A percentile compares a stretch with the other conserved stretches of the same genome.
phyloP scores from a whole-genome alignment of 352 stramenopile genomes.

The Phytopythium cucurbitacearum region DNA sequence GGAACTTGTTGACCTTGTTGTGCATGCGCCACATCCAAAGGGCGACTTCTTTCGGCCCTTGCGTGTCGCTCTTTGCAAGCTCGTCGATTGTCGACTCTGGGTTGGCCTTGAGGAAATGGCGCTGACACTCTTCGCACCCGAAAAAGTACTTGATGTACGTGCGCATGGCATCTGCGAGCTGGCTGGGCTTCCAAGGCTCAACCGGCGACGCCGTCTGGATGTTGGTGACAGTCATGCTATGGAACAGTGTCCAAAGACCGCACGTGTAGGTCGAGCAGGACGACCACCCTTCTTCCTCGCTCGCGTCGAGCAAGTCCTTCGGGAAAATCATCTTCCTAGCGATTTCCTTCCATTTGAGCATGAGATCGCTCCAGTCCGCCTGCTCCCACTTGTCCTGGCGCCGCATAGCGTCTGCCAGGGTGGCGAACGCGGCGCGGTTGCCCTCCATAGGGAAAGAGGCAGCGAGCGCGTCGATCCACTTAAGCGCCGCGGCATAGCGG shows the following conservation, averaged over 20 bases:
- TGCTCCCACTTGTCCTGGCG: constrained; percentile 43
- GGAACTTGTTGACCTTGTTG: constrained; percentile 77
- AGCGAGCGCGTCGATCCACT: constrained; percentile 59
- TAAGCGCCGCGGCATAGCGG: constrained; percentile 53
- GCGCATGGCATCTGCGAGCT: constrained; percentile 54
- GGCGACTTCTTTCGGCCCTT: constrained; percentile 35
- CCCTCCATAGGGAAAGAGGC: constrained; percentile 59
- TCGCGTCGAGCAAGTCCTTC: constrained; percentile 49
- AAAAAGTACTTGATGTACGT: constrained; percentile 81
- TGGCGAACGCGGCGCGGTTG: constrained; percentile 50
- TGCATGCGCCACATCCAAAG: constrained; percentile 85
- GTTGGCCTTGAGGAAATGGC: constrained; percentile 73
- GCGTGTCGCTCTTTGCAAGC: constrained; percentile 27
- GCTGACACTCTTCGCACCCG: constrained; percentile 68
- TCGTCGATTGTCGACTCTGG: constrained; percentile 45
- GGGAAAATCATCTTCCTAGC: constrained; percentile 49
- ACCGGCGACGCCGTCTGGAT: constrained; percentile 17
- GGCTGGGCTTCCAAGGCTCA: constrained; percentile 46
- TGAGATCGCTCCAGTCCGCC: constrained; percentile 49
- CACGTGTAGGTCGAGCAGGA: constrained; percentile 80
- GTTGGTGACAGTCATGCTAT: constrained; percentile 55
- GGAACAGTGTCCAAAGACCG: constrained; percentile 79
- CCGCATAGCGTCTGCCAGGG: constrained; percentile 31
- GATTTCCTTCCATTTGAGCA: constrained; percentile 58
- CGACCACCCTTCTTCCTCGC: constrained; percentile 40